Evolutionary conservation across 768 basidiomycete genomes (phyloP), one percentile per base, ranked within the genome.

Genomic region (Sarcodon aspratus): DNA sequence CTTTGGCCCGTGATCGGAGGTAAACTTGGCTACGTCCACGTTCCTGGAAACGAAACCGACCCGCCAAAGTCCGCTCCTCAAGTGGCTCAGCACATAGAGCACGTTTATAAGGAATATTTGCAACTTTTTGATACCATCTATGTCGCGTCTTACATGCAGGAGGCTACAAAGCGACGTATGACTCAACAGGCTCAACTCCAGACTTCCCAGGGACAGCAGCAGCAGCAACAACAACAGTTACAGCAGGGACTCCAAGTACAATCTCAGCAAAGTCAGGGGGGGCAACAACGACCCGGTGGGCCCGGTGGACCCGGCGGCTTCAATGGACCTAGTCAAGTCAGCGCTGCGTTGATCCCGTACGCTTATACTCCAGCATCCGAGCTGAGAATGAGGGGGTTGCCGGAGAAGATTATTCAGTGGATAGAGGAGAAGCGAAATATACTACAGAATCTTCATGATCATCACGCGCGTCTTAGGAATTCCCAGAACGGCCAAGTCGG

Each of bases 1-100:
- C 52, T 69, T 50, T 87, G 85, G 85, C 57, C 73, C 12, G 65
- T 81, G 42, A 75, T 88, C 49, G 85, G 75, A 13, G 85, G 74
- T n/a, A 73, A 72, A 18, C 68, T 88, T 62, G 80, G 78, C 13
- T 77, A 80, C 55, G 71, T 80, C 3, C 71, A 79, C 47, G 83
- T 85, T 54, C 79, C 79, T 2, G 80, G 71, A 4, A 74, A 65
- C 9, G 79, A 76, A 1, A 61, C 67, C 4, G 79, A 84, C 52
- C 82, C 84, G 9, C 69, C 76, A 5, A 79, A 75, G 55, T 71
- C 73, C 27, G 80, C 79, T 3, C 83, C 82, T 2, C 79, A 64
- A 18, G 69, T 76, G 32, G 85, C 82, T 0, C 72, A 73, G 46
- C 76, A 78, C 21, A 63, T 88, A 4, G 70, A 73, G 1, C 70